A percentile compares a stretch with the other conserved stretches of the same genome.
Evolutionary conservation across 2,329 filamentous ascomycete genomes (phyloP).

Genomic region (Colletotrichum sp.): DNA sequence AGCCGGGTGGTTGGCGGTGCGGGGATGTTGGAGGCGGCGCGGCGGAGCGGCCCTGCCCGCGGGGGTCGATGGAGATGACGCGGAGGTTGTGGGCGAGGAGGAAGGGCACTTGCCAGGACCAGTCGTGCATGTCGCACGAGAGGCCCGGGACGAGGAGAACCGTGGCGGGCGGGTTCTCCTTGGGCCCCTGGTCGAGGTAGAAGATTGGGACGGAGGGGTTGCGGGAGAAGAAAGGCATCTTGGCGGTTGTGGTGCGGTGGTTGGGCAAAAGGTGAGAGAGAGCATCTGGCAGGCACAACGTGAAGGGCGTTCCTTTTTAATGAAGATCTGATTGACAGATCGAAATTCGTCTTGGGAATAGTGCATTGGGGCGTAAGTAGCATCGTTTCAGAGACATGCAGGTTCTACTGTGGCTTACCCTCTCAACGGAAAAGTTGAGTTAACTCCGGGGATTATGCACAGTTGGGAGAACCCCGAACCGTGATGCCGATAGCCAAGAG

Average conservation of each 20-base stretch:
- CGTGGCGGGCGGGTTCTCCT: not conserved
- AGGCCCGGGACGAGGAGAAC: conserved; percentile 5
- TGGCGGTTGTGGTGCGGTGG: not conserved
- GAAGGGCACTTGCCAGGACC: not conserved
- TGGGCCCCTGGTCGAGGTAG: conserved; percentile 4
- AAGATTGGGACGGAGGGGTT: not conserved
- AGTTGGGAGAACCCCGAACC: not conserved
- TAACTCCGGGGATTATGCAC: not conserved
- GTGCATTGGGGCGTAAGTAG: not conserved
- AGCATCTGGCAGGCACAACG: not conserved
- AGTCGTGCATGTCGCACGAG: conserved; percentile 11
- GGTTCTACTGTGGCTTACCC: not conserved
- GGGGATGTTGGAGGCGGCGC: not conserved
- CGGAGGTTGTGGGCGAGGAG: not conserved
- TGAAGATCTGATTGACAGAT: not conserved
- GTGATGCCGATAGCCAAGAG: not conserved
- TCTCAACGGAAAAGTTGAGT: not conserved
- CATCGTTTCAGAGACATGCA: not conserved
- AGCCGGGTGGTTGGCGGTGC: not conserved
- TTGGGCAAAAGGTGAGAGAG: not conserved
- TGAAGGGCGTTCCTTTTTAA: not conserved
- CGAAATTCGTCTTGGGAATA: not conserved
- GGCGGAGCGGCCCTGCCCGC: conserved; percentile 4
- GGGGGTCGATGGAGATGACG: conserved; percentile 4
- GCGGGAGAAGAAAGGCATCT: conserved; percentile 7